phyloP scores from a whole-genome alignment of 208 protist genomes.

The Angomonas deanei region DNA sequence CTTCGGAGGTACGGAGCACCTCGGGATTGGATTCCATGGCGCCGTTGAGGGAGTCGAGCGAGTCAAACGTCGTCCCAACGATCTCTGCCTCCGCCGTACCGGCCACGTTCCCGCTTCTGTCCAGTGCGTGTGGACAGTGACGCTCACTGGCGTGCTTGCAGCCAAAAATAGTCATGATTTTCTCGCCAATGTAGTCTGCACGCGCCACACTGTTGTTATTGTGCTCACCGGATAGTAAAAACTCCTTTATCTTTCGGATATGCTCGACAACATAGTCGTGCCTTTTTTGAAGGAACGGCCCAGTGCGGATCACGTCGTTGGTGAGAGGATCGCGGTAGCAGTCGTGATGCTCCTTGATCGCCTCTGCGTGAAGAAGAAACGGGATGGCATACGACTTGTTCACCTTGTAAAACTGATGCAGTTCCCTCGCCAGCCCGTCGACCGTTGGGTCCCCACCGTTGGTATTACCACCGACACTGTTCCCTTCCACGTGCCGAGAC shows the following conservation, averaged over 20 bases:
- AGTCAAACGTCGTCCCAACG: neutral
- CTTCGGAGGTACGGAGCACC: too few relatives aligned
- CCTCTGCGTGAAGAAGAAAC: neutral
- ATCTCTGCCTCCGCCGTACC: neutral
- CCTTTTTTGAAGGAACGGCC: neutral
- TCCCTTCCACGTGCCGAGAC: neutral
- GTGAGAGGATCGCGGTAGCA: neutral
- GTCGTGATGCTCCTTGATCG: neutral
- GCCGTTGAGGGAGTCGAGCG: neutral
- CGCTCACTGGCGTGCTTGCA: slow-evolving; percentile 26
- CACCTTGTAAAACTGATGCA: neutral
- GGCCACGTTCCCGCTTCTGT: neutral
- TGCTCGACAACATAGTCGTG: neutral
- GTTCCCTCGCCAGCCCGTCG: neutral
- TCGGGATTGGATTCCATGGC: too few relatives aligned
- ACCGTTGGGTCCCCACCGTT: too few relatives aligned
- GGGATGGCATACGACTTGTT: neutral
- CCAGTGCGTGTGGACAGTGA: slow-evolving; percentile 22
- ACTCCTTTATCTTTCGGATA: neutral
- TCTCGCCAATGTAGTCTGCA: neutral
- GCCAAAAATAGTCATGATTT: slow-evolving; percentile 7
- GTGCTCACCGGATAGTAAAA: neutral
- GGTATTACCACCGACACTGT: neutral
- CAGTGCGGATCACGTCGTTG: neutral
- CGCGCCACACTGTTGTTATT: neutral